Evolutionary conservation across 345 rosid genomes (phyloP).

Genomic region (Sonneratia caseolaris): DNA sequence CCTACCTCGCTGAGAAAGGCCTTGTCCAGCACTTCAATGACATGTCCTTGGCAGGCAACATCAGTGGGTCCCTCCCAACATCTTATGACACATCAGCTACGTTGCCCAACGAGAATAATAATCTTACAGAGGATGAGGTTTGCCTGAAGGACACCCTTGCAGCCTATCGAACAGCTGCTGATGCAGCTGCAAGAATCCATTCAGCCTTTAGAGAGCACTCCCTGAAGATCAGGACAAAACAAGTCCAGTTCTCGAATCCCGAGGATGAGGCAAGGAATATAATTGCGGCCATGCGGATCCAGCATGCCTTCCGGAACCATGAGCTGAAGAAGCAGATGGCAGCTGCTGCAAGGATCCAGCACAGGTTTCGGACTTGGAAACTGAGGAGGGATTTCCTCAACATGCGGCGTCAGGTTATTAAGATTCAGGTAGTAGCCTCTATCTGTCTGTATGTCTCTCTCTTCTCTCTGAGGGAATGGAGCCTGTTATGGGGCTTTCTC

Average conservation of each 20-base stretch:
- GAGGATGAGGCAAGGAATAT: slow-evolving; percentile 70
- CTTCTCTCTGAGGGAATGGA: no score
- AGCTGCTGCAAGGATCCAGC: slow-evolving; percentile 77
- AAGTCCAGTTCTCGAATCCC: slow-evolving; percentile 31
- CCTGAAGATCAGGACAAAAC: slow-evolving; percentile 37
- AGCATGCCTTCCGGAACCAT: slow-evolving; percentile 74
- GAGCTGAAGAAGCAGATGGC: slow-evolving; percentile 58
- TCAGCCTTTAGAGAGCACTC: slow-evolving; percentile 79
- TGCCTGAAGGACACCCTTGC: slow-evolving; percentile 66
- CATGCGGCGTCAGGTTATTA: slow-evolving; percentile 65
- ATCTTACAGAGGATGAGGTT: slow-evolving; percentile 51
- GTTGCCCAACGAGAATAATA: slow-evolving; percentile 8
- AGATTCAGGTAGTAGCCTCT: slow-evolving; percentile 55
- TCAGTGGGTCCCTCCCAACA: slow-evolving; percentile 47
- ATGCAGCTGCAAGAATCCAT: slow-evolving; percentile 87
- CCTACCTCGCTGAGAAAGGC: slow-evolving; percentile 79
- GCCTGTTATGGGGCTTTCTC: no score
- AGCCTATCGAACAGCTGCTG: slow-evolving; percentile 80
- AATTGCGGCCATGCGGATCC: slow-evolving; percentile 90
- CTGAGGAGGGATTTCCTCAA: slow-evolving; percentile 53
- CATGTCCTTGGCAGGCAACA: slow-evolving; percentile 84
- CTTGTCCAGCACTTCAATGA: slow-evolving; percentile 68
- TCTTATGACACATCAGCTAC: slow-evolving; percentile 22
- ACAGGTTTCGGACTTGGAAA: slow-evolving; percentile 87
- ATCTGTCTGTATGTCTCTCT: not conserved